Evolutionary conservation across 257 asterid species (phyloP), one percentile per base, ranked within the genome.

Genomic region (Cynanchum wilfordii): DNA sequence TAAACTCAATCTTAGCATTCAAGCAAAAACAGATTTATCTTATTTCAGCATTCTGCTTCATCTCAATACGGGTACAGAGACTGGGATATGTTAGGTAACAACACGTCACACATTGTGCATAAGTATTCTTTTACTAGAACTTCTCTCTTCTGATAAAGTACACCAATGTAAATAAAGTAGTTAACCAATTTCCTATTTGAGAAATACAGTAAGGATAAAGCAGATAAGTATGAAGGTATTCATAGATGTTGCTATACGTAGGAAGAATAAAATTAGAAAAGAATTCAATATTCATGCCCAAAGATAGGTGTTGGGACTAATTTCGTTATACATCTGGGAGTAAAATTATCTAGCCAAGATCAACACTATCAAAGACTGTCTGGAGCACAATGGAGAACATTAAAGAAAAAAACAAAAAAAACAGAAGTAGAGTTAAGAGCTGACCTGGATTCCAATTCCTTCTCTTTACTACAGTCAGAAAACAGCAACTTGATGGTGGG

Each of bases 401-500:
- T 29, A 62, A 44, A 60, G 33, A 72, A 36, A 70, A 69, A 55
- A 29, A 15, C 0, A 17, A 17, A 51, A 17, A 51, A 16, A 4
- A 51, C 56, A 51, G 56, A 69, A 73, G 69, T 60, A 49, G 42
- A 63, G 57, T 8, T 30, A 78, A 67, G 64, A 73, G 73, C 83
- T 83, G 76, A 90, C 99, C 87, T 82, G 45, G 87, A 79, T 65
- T 82, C 93, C 42, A 77, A 76, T 66, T 82, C 88, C 57, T 51
- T 60, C 73, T 79, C 88, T 22, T 76, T 71, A 51, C 75, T 67
- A 70, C 85, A 78, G 59, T 84, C 80, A 81, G 96, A 81, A 78
- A 85, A 95, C 25, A 89, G 84, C 75, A 92, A 84, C 82, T 90
- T 95, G 69, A 85, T 76, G 47, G 58, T 69, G 47, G 97, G 98